Evolutionary conservation across 2,329 filamentous ascomycete species (phyloP), one percentile per base, ranked within the genome.

Genomic region (Dothistroma pini): DNA sequence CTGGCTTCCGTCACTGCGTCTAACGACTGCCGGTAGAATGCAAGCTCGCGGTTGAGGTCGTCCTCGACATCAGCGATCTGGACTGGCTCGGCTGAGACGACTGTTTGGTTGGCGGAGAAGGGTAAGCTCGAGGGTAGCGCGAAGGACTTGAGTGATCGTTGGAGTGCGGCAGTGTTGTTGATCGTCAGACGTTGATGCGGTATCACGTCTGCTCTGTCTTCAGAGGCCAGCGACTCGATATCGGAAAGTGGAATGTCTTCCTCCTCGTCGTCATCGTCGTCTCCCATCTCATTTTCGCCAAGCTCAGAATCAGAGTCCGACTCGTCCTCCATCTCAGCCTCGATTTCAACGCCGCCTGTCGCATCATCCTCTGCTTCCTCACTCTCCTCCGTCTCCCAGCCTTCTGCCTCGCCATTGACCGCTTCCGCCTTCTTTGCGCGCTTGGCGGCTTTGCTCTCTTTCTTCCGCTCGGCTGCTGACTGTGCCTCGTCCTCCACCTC

Each of bases 151-250:
- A 96, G 83, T 12, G 91, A 87, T 68, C 90, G 83, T 67, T 86
- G 85, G 56, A 99, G 89, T 35, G 93, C 95, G 67, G 90, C 82
- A 57, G 90, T 93, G 81, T 99, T 99, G 84, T 99, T 97, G 80
- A 97, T 97, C 57, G 93, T 97, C 67, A 97, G 87, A 70, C 92
- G 90, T 75, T 95, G 91, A 78, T 96, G 90, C 16, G 92, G 91
- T 63, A 96, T 86, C 47, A 96, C 84, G 72, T 96, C 93, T 77
- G 90, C 90, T 70, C 86, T 89, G 70, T 96, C 92, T 65, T 90
- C 89, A 21, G 90, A 91, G 57, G 89, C 83, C 48, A 89, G 75
- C 56, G 90, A 90, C 70, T 90, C 89, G 56, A 95, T 87, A 70
- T 97, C 93, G 34, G 91, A 96, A 66, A 96, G 85, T 4, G 93